Conservation (phyloP, 306 rosid genomes). For the Lupinus albus region DNA sequence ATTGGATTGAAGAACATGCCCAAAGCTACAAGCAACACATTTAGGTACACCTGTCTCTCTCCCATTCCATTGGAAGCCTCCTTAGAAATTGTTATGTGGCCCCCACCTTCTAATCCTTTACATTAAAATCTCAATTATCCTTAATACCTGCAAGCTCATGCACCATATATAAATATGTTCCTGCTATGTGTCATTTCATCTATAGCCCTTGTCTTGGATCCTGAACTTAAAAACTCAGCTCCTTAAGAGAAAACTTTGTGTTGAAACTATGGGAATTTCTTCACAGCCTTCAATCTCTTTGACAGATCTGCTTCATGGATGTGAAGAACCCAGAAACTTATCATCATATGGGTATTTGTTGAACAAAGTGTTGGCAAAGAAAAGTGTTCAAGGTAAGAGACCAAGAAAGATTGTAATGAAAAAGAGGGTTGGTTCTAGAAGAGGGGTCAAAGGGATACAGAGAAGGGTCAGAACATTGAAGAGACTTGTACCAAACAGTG, state of each 20-base stretch:
- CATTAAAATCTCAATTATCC: conserved; percentile 43
- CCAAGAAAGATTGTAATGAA: conserved; percentile 50
- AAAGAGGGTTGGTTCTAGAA: conserved; percentile 49
- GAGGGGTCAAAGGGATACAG: conserved; percentile 46
- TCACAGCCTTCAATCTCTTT: conserved; percentile 47
- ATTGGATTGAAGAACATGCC: conserved; percentile 76
- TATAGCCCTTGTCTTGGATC: conserved; percentile 21
- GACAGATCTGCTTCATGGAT: conserved; percentile 31
- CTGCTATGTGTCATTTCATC: conserved; percentile 36
- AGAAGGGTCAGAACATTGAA: conserved; percentile 70
- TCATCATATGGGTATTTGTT: conserved; percentile 42
- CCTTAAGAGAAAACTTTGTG: not conserved
- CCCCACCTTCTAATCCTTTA: conserved; percentile 48
- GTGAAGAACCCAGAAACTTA: conserved; percentile 25
- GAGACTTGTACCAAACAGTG: conserved; percentile 60
- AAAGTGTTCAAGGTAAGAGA: conserved; percentile 37
- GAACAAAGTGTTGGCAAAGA: conserved; percentile 45
- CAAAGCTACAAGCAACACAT: conserved; percentile 56
- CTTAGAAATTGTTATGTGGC: conserved; percentile 48
- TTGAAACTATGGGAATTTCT: conserved; percentile 55
- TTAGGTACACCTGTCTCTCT: conserved; percentile 60
- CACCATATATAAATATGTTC: conserved; percentile 28
- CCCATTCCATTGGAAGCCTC: conserved; percentile 71
- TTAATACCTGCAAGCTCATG: conserved; percentile 36
- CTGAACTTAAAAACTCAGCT: not conserved